A percentile compares a stretch with the other conserved stretches of the same genome.
Conservation (phyloP, 1,284 basidiomycete genomes). For the Athelia sp. region DNA sequence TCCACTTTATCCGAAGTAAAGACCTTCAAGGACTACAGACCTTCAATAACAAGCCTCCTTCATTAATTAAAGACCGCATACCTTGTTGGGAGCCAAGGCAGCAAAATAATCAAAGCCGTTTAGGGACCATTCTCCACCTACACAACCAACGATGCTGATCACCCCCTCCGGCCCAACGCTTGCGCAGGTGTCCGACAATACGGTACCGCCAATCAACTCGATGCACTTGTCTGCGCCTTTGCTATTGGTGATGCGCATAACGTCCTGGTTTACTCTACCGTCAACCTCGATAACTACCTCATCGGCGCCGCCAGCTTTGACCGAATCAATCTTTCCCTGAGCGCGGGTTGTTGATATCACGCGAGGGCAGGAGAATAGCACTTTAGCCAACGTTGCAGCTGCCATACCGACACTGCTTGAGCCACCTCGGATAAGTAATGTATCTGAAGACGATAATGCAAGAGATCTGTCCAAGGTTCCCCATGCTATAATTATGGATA, state of each 20-base stretch:
- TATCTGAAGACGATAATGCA: constrained; percentile 11
- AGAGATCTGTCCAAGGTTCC: constrained; percentile 11
- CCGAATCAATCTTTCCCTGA: constrained; percentile 8
- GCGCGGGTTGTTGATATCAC: constrained; percentile 17
- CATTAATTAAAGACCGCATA: too few species aligned
- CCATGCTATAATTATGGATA: constrained; percentile 10
- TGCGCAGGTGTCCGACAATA: constrained; percentile 14
- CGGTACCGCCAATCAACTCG: constrained; percentile 16
- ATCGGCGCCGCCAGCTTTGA: constrained; percentile 13
- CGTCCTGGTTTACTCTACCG: constrained; percentile 11
- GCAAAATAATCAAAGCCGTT: constrained; percentile 16
- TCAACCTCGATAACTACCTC: constrained; percentile 16
- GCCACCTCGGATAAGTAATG: constrained; percentile 18
- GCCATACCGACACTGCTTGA: constrained; percentile 18
- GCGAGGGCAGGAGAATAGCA: constrained; percentile 12
- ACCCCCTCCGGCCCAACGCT: constrained; percentile 13
- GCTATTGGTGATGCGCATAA: constrained; percentile 13
- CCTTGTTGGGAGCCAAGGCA: constrained; percentile 14
- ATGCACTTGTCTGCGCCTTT: constrained; percentile 17
- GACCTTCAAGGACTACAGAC: constrained; percentile 13
- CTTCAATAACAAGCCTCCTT: not conserved
- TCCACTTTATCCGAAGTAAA: constrained; percentile 14
- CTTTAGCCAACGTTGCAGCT: constrained; percentile 16
- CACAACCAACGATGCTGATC: constrained; percentile 15
- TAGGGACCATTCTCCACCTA: constrained; percentile 16